Evolutionary conservation across 441 rosid species (phyloP), one percentile per base, ranked within the genome.

Genomic region (Pelargonium cotyledonis): DNA sequence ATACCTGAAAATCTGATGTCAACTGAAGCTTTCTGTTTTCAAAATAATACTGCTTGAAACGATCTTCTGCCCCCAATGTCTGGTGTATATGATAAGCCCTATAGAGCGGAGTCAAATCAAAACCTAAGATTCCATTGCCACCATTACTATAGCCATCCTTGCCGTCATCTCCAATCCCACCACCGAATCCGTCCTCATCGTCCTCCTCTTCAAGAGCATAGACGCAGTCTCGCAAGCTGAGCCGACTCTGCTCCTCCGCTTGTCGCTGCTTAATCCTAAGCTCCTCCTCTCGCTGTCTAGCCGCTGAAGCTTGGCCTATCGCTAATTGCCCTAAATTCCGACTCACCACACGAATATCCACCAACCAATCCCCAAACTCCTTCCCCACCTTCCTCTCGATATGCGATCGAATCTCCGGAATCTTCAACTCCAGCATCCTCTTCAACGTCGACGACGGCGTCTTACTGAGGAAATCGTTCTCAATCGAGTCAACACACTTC

Each of bases 331-430:
- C 98, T 57, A 91, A 76, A 77, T 94, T 91, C 43, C 98, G 79
- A 78, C 98, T 81, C 68, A 88, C 96, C 1, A 87, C 96, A 12
- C 98, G 96, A 82, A 94, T 91, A 85, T 91, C 98, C n/a, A 94
- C 98, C 29, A 94, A 81, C 98, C 98, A 94, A 74, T 94, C 96
- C 1, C 96, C 92, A 8, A 94, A 87, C 69, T 91, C 97, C 79
- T 88, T 89, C 68, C 82, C 89, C 53, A 91, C 89, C 69, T 85
- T 94, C 83, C 90, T 83, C 85, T 94, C 95, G 65, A 89, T 89
- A 70, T 83, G 81, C 58, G 85, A 80, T 69, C 98, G 81, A 71
- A 91, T 87, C 60, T 86, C 86, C 19, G 98, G 97, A 41, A 89
- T 94, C 82, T 84, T 87, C 72, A 76, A 82, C 86, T 91, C 97